A percentile compares a stretch with the other conserved stretches of the same genome.
Conservation (phyloP, 129 eudicot genomes). For the Artemisia tridentata region DNA sequence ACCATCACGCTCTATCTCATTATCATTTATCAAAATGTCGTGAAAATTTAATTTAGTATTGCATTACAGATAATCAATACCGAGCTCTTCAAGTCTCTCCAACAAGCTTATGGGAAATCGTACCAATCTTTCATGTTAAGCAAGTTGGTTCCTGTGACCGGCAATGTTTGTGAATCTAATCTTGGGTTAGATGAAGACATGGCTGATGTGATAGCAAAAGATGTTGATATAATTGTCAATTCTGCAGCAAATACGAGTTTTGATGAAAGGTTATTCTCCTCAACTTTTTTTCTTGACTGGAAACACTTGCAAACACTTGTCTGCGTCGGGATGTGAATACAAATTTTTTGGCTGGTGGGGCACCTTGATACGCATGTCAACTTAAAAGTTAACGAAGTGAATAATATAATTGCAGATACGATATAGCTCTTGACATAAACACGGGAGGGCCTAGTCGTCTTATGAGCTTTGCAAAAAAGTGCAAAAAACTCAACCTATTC, state of each 20-base stretch:
- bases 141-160: slow-evolving; percentile 83
- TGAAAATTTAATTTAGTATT: slow-evolving; percentile 29
- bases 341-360: no score
- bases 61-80: slow-evolving; percentile 62
- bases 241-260: slow-evolving; percentile 98
- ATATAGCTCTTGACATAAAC: slow-evolving; percentile 84
- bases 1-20: neutral
- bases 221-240: slow-evolving; percentile 83
- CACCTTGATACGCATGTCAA: no score
- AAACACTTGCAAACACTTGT: no score
- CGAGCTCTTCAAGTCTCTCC: slow-evolving; percentile 80
- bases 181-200: slow-evolving; percentile 68
- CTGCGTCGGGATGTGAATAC: no score
- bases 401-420: slow-evolving; percentile 50
- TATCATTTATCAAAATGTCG: slow-evolving; percentile 15
- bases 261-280: slow-evolving; percentile 79
- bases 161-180: slow-evolving; percentile 83
- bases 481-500: slow-evolving; percentile 81
- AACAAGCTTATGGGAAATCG: slow-evolving; percentile 74
- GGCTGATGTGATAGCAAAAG: slow-evolving; percentile 49
- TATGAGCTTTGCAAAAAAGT: slow-evolving; percentile 73
- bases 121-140: slow-evolving; percentile 85
- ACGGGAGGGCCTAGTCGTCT: slow-evolving; percentile 91
- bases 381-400: no score
- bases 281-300: slow-evolving; percentile 10